A percentile compares a stretch with the other conserved stretches of the same genome.
These are phyloP conservation scores for Colletotrichum tropicicola DNA, from an alignment of 2,329 filamentous ascomycete species.

Conservation along the genomic window DNA sequence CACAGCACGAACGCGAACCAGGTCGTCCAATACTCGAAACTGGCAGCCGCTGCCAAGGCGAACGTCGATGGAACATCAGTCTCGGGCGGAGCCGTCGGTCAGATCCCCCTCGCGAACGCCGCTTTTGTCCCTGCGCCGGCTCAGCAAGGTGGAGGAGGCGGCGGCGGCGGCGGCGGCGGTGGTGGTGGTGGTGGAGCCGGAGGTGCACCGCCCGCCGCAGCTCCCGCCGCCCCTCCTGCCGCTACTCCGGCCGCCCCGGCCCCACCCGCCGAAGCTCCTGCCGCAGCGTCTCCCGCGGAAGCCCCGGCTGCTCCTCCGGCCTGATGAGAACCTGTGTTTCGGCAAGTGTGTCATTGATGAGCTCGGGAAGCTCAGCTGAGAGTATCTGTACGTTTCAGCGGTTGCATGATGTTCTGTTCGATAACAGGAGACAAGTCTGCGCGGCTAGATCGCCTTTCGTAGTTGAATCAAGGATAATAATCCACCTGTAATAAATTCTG, in stretches of 20 bases:
- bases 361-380: not conserved
- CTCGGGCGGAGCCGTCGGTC: constrained; percentile 37
- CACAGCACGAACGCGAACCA: constrained; percentile 37
- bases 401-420: not conserved
- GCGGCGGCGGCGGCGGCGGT: constrained; percentile 2
- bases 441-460: not conserved
- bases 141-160: constrained; percentile 19
- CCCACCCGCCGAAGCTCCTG: not conserved
- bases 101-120: constrained; percentile 39
- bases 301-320: not conserved
- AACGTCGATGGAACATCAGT: constrained; percentile 40
- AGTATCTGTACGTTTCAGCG: not conserved
- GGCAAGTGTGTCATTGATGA: not conserved
- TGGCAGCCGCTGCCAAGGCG: constrained; percentile 30
- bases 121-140: constrained; percentile 38
- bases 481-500: constrained; percentile 7
- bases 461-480: not conserved
- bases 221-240: not conserved
- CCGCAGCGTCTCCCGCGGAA: not conserved
- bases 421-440: not conserved
- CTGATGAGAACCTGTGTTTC: not conserved
- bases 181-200: constrained; percentile 1
- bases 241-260: not conserved
- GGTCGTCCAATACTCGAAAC: constrained; percentile 39
- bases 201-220: not conserved